These are phyloP conservation scores for Sordariomycetes sp. DNA, from an alignment of 2,329 filamentous ascomycete species.

Conservation along the genomic window DNA sequence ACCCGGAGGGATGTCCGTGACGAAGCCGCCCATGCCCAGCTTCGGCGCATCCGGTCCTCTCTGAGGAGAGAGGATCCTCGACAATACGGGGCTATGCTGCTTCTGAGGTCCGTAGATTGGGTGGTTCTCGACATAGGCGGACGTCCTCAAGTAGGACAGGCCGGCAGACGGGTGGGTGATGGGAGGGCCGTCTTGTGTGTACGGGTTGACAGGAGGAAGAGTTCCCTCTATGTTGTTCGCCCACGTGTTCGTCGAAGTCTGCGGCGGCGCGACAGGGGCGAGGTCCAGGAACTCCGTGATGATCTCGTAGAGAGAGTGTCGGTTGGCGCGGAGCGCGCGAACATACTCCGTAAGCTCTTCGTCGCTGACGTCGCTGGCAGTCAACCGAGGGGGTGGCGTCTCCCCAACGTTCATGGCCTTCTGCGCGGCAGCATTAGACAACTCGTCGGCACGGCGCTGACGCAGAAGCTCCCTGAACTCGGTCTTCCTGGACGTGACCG, in stretches of 20 bases:
- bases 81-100: conserved; percentile 33
- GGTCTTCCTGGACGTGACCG: conserved; percentile 38
- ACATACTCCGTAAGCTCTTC: conserved; percentile 40
- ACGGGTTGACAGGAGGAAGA: conserved; percentile 23
- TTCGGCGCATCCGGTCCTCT: conserved; percentile 21
- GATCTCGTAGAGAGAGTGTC: conserved; percentile 36
- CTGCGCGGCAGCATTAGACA: conserved; percentile 25
- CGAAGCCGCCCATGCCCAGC: conserved; percentile 45
- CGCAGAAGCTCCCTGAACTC: conserved; percentile 46
- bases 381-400: conserved; percentile 17
- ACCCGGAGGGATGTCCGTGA: conserved; percentile 29
- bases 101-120: conserved; percentile 49
- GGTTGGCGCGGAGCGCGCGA: conserved; percentile 38
- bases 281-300: conserved; percentile 54
- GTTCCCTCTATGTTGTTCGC: conserved; percentile 12
- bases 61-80: conserved; percentile 38
- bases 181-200: conserved; percentile 44
- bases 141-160: conserved; percentile 49
- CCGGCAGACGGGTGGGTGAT: conserved; percentile 51
- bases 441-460: conserved; percentile 32
- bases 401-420: conserved; percentile 27
- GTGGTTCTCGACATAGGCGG: conserved; percentile 46
- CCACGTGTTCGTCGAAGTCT: conserved; percentile 12
- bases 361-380: conserved; percentile 31
- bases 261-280: conserved; percentile 33